Evolutionary conservation across 2,329 filamentous ascomycete species (phyloP).

Genomic region (Zalaria obscura): DNA sequence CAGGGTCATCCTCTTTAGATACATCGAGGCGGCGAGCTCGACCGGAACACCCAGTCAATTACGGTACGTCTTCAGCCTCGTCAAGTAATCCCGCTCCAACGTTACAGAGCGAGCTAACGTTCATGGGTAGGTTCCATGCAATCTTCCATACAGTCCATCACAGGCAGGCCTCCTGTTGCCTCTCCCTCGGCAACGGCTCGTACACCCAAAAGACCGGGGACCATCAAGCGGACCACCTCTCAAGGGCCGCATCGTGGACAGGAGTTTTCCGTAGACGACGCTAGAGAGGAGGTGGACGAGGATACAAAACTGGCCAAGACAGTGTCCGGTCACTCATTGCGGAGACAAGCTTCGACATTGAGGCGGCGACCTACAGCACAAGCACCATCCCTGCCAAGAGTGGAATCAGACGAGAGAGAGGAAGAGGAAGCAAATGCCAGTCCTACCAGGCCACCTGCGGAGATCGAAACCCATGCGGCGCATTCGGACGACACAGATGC

Average conservation of each 20-base stretch:
- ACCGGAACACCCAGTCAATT: background rate
- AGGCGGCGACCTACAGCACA: conserved; percentile 34
- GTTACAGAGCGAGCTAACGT: background rate
- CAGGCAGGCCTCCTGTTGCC: background rate
- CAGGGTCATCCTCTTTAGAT: background rate
- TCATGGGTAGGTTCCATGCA: background rate
- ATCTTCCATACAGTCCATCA: background rate
- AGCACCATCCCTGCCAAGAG: conserved; percentile 30
- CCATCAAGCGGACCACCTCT: conserved; percentile 61
- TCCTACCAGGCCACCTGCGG: background rate
- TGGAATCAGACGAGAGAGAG: conserved; percentile 34
- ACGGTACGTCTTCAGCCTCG: background rate
- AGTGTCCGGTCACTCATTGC: conserved; percentile 19
- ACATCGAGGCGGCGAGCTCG: background rate
- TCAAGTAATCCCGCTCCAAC: background rate
- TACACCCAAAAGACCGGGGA: conserved; percentile 57
- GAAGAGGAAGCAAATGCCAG: conserved; percentile 17
- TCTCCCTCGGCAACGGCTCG: background rate
- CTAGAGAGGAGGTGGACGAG: conserved; percentile 62
- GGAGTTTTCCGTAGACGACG: conserved; percentile 85
- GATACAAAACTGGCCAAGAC: conserved; percentile 38
- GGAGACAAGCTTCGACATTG: conserved; percentile 37
- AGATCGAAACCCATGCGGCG: background rate
- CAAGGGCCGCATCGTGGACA: conserved; percentile 66
- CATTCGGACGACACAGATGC: conserved; percentile 24